These are phyloP conservation scores for Thuja plicata DNA, from an alignment of 83 land plant genomes.

Conservation along the genomic window DNA sequence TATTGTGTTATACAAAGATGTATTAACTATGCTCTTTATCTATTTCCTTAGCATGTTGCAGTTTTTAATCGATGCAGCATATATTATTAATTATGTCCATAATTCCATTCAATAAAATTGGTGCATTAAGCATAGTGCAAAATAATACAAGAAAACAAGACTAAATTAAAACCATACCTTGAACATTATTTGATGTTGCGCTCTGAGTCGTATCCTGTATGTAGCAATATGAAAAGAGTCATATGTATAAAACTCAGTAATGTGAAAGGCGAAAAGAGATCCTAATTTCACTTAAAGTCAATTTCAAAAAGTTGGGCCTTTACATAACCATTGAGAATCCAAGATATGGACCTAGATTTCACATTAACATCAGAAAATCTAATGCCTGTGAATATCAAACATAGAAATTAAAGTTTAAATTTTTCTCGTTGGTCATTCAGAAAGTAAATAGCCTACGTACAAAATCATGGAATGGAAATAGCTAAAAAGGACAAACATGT, in stretches of 20 bases:
- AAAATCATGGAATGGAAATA: neutral
- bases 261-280: neutral
- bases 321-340: neutral
- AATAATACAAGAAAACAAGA: slow-evolving; percentile 1
- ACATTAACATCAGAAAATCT: neutral
- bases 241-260: neutral
- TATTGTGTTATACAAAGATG: too few species aligned
- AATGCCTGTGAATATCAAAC: neutral
- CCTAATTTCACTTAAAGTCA: neutral
- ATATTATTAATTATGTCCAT: neutral
- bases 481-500: neutral
- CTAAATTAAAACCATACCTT: neutral
- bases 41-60: neutral
- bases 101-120: neutral
- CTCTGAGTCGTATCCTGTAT: slow-evolving; percentile 14
- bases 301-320: neutral
- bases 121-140: neutral
- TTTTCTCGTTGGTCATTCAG: neutral
- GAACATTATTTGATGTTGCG: neutral
- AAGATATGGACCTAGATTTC: neutral
- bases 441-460: neutral
- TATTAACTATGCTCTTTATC: neutral
- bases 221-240: neutral
- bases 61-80: neutral
- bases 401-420: neutral